A percentile compares a stretch with the other conserved stretches of the same genome.
These are phyloP conservation scores for Sindora glabra DNA, from an alignment of 306 rosid genomes.

Conservation along the genomic window DNA sequence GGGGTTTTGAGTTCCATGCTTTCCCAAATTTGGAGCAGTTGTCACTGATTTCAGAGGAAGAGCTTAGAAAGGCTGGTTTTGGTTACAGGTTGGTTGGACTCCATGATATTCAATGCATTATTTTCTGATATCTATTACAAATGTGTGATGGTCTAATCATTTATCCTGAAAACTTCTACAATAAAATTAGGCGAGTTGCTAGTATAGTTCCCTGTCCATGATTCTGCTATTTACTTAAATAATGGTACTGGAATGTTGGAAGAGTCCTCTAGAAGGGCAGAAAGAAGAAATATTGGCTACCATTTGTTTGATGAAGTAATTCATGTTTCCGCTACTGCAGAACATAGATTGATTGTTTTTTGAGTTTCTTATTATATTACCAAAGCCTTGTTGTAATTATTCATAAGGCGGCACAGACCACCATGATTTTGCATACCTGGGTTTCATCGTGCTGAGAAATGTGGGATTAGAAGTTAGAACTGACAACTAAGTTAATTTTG, in stretches of 20 bases:
- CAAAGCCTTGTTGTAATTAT: not conserved
- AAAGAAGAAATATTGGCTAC: no score
- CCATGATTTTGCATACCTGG: not conserved
- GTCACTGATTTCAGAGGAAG: conserved; percentile 50
- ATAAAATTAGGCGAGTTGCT: no score
- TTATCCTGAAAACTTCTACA: no score
- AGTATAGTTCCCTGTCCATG: no score
- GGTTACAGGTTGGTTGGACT: conserved; percentile 82
- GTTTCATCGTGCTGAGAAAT: not conserved
- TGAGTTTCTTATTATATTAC: not conserved
- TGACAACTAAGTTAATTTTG: not conserved
- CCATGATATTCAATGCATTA: not conserved
- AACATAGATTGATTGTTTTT: no score
- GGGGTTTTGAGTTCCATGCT: conserved; percentile 52
- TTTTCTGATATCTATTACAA: not conserved
- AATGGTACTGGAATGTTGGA: no score
- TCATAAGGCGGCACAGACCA: not conserved
- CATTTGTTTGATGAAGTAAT: no score
- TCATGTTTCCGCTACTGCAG: no score
- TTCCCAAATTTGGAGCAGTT: conserved; percentile 65
- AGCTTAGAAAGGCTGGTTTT: conserved; percentile 81
- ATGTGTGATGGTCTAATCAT: no score
- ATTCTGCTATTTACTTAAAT: no score
- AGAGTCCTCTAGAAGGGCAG: no score
- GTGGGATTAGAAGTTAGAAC: not conserved